Conservation (phyloP, 345 rosid species). For the Pugionium dolabratum region DNA sequence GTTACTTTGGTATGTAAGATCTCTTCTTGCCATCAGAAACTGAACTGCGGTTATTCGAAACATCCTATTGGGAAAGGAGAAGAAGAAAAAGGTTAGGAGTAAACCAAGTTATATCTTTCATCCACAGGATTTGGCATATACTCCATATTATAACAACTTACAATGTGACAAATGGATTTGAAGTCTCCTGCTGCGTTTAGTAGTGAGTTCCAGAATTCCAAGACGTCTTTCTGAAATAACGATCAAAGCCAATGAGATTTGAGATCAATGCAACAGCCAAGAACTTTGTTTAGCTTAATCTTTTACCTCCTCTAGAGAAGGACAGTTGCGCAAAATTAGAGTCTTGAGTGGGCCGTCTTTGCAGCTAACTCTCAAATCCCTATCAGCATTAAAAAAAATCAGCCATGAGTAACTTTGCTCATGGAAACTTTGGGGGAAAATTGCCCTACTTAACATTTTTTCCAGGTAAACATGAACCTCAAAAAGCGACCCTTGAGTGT, state of each 20-base stretch:
- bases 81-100: background rate
- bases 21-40: background rate
- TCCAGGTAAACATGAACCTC: conserved; percentile 48
- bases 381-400: conserved; percentile 13
- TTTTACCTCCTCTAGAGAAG: conserved; percentile 72
- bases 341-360: conserved; percentile 65
- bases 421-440: background rate
- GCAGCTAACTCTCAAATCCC: conserved; percentile 60
- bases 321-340: conserved; percentile 75
- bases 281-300: background rate
- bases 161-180: conserved; percentile 63
- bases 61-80: background rate
- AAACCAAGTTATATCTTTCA: background rate
- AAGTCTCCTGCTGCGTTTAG: conserved; percentile 57
- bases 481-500: conserved; percentile 73
- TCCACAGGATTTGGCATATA: conserved; percentile 5
- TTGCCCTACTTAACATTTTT: background rate
- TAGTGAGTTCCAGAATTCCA: conserved; percentile 58
- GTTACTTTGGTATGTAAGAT: conserved; percentile 17
- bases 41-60: conserved; percentile 5
- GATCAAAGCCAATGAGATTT: background rate
- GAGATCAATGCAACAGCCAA: conserved; percentile 14
- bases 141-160: conserved; percentile 41
- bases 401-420: conserved; percentile 12
- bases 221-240: conserved; percentile 65